A percentile compares a stretch with the other conserved stretches of the same genome.
Evolutionary conservation across 768 basidiomycete species (phyloP).

Genomic region (Russula vinacea): DNA sequence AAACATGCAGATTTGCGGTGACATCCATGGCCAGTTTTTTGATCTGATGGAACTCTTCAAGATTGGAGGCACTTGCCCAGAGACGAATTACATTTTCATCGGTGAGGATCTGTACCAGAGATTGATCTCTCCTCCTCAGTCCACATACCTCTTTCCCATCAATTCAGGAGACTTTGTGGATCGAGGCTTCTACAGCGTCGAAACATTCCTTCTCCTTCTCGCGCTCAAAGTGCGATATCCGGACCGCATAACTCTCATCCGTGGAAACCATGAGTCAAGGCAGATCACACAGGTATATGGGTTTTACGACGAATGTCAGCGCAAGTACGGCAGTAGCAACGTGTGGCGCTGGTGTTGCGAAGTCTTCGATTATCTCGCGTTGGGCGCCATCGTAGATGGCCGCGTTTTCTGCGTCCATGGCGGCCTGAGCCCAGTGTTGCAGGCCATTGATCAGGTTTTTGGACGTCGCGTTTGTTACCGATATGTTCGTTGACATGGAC

Average conservation of each 20-base stretch:
- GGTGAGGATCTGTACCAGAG: constrained; percentile 46
- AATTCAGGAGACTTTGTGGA: constrained; percentile 94
- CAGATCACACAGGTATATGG: constrained; percentile 97
- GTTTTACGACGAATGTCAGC: constrained; percentile 93
- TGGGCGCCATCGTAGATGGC: constrained; percentile 96
- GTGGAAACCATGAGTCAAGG: constrained; percentile 96
- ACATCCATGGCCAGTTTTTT: constrained; percentile 97
- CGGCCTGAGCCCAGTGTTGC: constrained; percentile 86
- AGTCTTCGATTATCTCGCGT: constrained; percentile 93
- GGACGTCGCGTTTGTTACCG: constrained; percentile 22
- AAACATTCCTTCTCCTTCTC: constrained; percentile 91
- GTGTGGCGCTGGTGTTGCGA: constrained; percentile 99
- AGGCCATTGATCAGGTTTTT: constrained; percentile 79
- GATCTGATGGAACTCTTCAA: constrained; percentile 95
- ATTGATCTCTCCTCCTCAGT: constrained; percentile 22
- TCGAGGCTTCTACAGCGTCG: constrained; percentile 94
- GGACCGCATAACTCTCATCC: constrained; percentile 93
- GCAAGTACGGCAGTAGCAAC: constrained; percentile 90
- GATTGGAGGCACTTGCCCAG: constrained; percentile 87
- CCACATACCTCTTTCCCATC: constrained; percentile 17
- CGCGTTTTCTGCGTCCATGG: constrained; percentile 97
- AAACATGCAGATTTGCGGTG: constrained; percentile 71
- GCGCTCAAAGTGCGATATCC: constrained; percentile 97
- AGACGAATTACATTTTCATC: constrained; percentile 97
- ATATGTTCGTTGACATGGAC: background rate